phyloP scores from a whole-genome alignment of 2,329 filamentous ascomycete genomes.

The Ilyonectria mors-panacis region DNA sequence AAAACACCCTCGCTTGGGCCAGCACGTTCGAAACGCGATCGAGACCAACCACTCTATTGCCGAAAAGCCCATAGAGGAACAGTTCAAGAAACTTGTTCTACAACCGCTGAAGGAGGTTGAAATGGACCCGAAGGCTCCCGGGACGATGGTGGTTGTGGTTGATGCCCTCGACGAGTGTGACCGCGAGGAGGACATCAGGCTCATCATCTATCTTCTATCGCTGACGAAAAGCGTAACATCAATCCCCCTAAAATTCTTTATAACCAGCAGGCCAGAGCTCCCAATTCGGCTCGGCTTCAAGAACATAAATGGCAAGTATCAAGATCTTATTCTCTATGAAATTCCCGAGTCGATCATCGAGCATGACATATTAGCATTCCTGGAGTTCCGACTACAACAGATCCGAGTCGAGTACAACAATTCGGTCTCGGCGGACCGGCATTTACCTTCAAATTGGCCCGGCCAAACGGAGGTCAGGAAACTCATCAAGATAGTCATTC shows the following conservation, averaged over 20 bases:
- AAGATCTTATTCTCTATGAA: slow-evolving; percentile 54
- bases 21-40: slow-evolving; percentile 47
- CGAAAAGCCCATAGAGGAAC: slow-evolving; percentile 48
- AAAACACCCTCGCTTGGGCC: slow-evolving; percentile 46
- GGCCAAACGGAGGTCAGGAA: slow-evolving; percentile 3
- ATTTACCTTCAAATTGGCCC: slow-evolving; percentile 50
- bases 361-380: slow-evolving; percentile 54
- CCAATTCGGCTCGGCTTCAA: slow-evolving; percentile 54
- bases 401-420: slow-evolving; percentile 49
- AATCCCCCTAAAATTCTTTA: slow-evolving; percentile 51
- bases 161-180: too few species aligned
- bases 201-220: slow-evolving; percentile 50
- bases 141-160: slow-evolving; percentile 50
- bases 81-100: slow-evolving; percentile 58
- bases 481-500: slow-evolving; percentile 49
- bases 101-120: slow-evolving; percentile 47
- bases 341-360: slow-evolving; percentile 50
- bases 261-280: slow-evolving; percentile 60
- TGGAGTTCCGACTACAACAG: slow-evolving; percentile 48
- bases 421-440: not conserved
- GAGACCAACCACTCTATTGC: slow-evolving; percentile 49
- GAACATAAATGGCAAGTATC: slow-evolving; percentile 38
- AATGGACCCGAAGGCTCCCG: not conserved
- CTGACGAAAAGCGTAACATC: slow-evolving; percentile 35
- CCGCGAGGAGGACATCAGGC: slow-evolving; percentile 45